Percentiles rank a stretch among this genome's conserved stretches.
Evolutionary conservation across 2,329 filamentous ascomycete genomes (phyloP).

Genomic region (Acarospora socialis): DNA sequence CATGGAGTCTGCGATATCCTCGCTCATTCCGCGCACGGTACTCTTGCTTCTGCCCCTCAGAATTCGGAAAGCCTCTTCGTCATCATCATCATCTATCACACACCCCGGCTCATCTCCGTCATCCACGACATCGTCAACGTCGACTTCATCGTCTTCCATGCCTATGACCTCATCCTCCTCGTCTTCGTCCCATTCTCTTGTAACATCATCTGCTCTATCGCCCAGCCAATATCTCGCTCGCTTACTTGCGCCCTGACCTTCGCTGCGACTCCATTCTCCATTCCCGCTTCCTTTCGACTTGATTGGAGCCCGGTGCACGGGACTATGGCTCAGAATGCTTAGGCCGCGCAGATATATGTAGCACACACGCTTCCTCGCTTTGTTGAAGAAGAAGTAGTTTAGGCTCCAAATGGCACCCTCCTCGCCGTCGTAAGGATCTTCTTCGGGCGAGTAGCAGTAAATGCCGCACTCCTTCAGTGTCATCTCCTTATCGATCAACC

Average conservation of each 20-base stretch:
- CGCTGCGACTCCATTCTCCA: slow-evolving; percentile 32
- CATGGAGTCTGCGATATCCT: slow-evolving; percentile 9
- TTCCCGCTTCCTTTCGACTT: slow-evolving; percentile 33
- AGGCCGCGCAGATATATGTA: slow-evolving; percentile 90
- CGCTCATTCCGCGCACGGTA: slow-evolving; percentile 8
- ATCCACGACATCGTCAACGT: slow-evolving; percentile 5
- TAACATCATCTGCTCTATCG: slow-evolving; percentile 38
- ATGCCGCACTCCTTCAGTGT: slow-evolving; percentile 73
- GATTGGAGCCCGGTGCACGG: slow-evolving; percentile 29
- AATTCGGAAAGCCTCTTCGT: slow-evolving; percentile 3
- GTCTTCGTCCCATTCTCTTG: slow-evolving; percentile 30
- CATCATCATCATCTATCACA: slow-evolving; percentile 5
- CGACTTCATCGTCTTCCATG: slow-evolving; percentile 2
- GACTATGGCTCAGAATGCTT: slow-evolving; percentile 50
- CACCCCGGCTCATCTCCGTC: slow-evolving; percentile 9
- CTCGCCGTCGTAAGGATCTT: slow-evolving; percentile 82
- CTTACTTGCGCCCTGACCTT: slow-evolving; percentile 52
- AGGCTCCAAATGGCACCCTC: slow-evolving; percentile 89
- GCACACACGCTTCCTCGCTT: slow-evolving; percentile 75
- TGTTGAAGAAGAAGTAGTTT: slow-evolving; percentile 98
- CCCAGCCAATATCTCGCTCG: slow-evolving; percentile 82
- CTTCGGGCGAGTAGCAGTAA: slow-evolving; percentile 78
- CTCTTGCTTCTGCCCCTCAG: slow-evolving; percentile 3
- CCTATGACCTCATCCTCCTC: slow-evolving; percentile 15
- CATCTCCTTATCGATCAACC: slow-evolving; percentile 89